Conservation (phyloP, 768 basidiomycete genomes). For the Lactarius deliciosus region DNA sequence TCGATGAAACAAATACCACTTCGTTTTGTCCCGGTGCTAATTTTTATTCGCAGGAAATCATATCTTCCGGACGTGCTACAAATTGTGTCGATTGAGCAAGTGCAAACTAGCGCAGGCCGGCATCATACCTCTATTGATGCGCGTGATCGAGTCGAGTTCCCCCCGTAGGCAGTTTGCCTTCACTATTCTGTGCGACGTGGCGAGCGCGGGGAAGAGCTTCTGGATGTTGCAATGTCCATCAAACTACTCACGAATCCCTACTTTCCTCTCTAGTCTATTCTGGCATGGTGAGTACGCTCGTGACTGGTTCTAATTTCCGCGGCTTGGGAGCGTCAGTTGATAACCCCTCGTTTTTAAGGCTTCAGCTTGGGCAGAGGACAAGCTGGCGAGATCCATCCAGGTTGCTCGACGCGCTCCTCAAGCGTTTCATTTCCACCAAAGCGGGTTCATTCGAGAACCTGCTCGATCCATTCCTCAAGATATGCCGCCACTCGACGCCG, state of each 20-base stretch:
- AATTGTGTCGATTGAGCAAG: conserved; percentile 92
- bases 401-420: conserved; percentile 67
- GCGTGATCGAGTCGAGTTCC: conserved; percentile 82
- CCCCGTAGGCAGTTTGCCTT: conserved; percentile 96
- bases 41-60: conserved; percentile 69
- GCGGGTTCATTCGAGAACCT: conserved; percentile 90
- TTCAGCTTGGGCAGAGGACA: conserved; percentile 89
- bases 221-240: conserved; percentile 75
- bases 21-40: background rate
- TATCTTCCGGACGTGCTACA: conserved; percentile 96
- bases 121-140: conserved; percentile 88
- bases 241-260: conserved; percentile 79
- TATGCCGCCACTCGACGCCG: conserved; percentile 73
- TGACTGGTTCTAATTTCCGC: background rate
- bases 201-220: conserved; percentile 91
- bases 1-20: conserved; percentile 16
- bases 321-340: background rate
- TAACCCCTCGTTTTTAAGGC: conserved; percentile 46
- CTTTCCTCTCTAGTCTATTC: conserved; percentile 87
- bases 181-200: conserved; percentile 94
- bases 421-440: conserved; percentile 81
- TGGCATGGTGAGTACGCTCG: conserved; percentile 69
- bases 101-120: conserved; percentile 95
- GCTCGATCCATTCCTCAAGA: conserved; percentile 90
- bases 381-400: conserved; percentile 62